Evolutionary conservation across 2,329 filamentous ascomycete genomes (phyloP), one percentile per base, ranked within the genome.

Genomic region (Aspergillus persii): DNA sequence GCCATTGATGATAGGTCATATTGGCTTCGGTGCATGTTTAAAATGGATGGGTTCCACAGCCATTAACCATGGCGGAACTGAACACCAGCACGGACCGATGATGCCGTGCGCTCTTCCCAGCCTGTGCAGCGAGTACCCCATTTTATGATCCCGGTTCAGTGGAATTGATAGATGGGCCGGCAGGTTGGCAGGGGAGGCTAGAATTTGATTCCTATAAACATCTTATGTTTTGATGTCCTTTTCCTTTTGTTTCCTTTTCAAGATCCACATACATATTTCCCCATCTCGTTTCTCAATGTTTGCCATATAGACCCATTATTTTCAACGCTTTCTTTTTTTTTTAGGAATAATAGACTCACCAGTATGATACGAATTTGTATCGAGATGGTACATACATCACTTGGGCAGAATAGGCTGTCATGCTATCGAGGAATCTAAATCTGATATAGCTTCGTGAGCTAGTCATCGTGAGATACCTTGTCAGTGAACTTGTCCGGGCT

Each of bases 1-100:
- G 56, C 54, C 46, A 54, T 58, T 50, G 41, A 56, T 58, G 50
- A 54, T 58, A 50, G 36, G 55, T 55, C 49, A 41, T 56, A 44
- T 46, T 58, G 56, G 52, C 50, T 33, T 54, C 49, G 53, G 55
- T 58, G 48, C 52, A 47, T 15, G 36, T 51, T 51, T 23, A 33
- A 36, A 39, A n/a, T 23, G 6, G 46, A 47, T 27, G 9, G 33
- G 11, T 12, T 36, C 31, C 3, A 27, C 9, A 18, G 8, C n/a
- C 44, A 36, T 15, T 15, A 18, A 15, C 46, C 44, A 49, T 26
- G 53, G 33, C 30, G 27, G 26, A 36, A 36, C 8, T 27, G 11
- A 33, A 18, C 30, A 49, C 26, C 15, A 39, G 31, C 26, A 15
- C 49, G 30, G 15, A n/a, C 36, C 12, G 36, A 15, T 41, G 15